Conservation (phyloP, 1,139 yeast species). For the Hemisphaericaspora subhashii region DNA sequence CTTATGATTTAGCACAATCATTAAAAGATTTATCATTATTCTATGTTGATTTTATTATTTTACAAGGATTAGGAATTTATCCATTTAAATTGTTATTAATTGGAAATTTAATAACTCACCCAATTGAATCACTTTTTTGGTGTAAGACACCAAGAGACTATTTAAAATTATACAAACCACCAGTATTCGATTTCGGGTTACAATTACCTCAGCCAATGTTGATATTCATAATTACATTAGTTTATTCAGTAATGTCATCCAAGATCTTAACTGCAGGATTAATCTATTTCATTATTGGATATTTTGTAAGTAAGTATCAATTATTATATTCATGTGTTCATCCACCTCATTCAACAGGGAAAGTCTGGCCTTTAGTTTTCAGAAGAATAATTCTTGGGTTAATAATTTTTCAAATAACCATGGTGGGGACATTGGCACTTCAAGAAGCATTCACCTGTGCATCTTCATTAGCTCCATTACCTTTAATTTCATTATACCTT, state of each 20-base stretch:
- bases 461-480: slow-evolving; percentile 70
- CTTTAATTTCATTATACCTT: slow-evolving; percentile 63
- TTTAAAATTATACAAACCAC: slow-evolving; percentile 50
- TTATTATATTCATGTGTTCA: slow-evolving; percentile 66
- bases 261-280: slow-evolving; percentile 65
- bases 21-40: slow-evolving; percentile 69
- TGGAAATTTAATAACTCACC: slow-evolving; percentile 62
- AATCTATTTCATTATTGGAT: slow-evolving; percentile 61
- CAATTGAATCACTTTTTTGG: slow-evolving; percentile 51
- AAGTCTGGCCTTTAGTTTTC: slow-evolving; percentile 68
- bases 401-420: slow-evolving; percentile 74
- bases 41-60: slow-evolving; percentile 76
- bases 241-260: slow-evolving; percentile 64
- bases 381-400: slow-evolving; percentile 59
- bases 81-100: slow-evolving; percentile 69
- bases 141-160: slow-evolving; percentile 63
- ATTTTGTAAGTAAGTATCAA: slow-evolving; percentile 66
- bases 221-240: slow-evolving; percentile 59
- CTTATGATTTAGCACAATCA: slow-evolving; percentile 73
- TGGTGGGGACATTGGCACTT: slow-evolving; percentile 85
- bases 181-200: slow-evolving; percentile 63
- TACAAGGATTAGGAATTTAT: slow-evolving; percentile 84
- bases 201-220: slow-evolving; percentile 66
- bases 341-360: slow-evolving; percentile 71
- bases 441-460: slow-evolving; percentile 79